Evolutionary conservation across 1,284 basidiomycete genomes (phyloP).

Genomic region (Moniliella sp.): DNA sequence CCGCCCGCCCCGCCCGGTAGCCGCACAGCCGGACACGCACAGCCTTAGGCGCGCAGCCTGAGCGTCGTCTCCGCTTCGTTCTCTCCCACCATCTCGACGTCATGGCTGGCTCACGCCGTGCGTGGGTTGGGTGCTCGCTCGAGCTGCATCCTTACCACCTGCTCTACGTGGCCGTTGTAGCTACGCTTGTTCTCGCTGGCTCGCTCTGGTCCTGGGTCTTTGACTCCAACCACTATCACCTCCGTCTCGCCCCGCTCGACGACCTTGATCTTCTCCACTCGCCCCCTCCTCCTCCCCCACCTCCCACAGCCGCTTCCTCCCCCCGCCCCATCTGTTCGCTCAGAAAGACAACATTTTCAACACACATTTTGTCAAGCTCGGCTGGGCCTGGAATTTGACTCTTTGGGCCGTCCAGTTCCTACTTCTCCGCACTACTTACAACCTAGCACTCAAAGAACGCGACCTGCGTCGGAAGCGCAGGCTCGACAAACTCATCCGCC

Average conservation of each 20-base stretch:
- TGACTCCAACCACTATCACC: conserved; percentile 33
- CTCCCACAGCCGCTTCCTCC: conserved; percentile 4
- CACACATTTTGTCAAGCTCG: conserved; percentile 62
- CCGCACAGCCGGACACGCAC: too few species aligned
- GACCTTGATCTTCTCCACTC: conserved; percentile 29
- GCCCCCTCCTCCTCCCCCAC: background rate
- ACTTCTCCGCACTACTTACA: conserved; percentile 2
- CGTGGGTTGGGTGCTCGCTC: too few species aligned
- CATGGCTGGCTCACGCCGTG: too few species aligned
- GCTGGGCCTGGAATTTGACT: conserved; percentile 78
- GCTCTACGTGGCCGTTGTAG: conserved; percentile 18
- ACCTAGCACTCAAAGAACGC: too few species aligned
- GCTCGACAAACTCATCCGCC: too few species aligned
- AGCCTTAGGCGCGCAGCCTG: too few species aligned
- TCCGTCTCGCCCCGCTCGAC: conserved; percentile 40
- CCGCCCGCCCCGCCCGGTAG: too few species aligned
- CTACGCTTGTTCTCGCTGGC: conserved; percentile 39
- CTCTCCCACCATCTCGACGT: too few species aligned
- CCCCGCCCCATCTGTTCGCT: conserved; percentile 43
- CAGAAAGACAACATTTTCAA: conserved; percentile 64
- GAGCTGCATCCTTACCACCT: conserved; percentile 7
- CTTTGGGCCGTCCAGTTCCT: conserved; percentile 8
- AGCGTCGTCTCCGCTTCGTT: too few species aligned
- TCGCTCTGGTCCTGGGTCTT: conserved; percentile 44
- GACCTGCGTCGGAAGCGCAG: too few species aligned